Evolutionary conservation across 345 rosid genomes (phyloP).

Genomic region (Atalantia buxifolia): DNA sequence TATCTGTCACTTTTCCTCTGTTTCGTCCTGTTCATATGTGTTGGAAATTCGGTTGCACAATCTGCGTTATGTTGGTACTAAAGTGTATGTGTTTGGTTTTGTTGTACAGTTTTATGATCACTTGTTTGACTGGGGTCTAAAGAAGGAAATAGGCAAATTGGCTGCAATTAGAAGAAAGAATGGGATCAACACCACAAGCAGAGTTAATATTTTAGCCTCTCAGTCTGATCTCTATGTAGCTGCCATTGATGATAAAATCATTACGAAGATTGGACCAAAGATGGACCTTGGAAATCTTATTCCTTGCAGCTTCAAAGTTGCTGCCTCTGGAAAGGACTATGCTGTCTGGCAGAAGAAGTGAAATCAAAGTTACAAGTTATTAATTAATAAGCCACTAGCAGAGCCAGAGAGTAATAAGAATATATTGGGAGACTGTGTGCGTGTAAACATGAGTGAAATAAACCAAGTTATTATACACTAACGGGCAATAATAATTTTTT

Average conservation of each 20-base stretch:
- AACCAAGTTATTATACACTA: too few relatives aligned
- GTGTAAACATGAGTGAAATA: too few relatives aligned
- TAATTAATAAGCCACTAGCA: too few relatives aligned
- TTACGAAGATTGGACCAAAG: slow-evolving; percentile 77
- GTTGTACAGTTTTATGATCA: slow-evolving; percentile 75
- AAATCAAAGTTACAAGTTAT: neutral
- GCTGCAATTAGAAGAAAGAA: slow-evolving; percentile 37
- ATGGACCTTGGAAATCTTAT: slow-evolving; percentile 62
- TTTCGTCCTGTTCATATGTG: neutral
- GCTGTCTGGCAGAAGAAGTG: slow-evolving; percentile 58
- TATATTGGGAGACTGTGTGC: too few relatives aligned
- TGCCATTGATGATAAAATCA: slow-evolving; percentile 51
- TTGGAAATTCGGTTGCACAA: neutral
- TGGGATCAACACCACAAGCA: slow-evolving; percentile 47
- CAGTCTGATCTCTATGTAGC: slow-evolving; percentile 70
- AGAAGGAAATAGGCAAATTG: slow-evolving; percentile 51
- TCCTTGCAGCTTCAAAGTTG: slow-evolving; percentile 53
- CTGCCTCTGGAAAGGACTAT: slow-evolving; percentile 51
- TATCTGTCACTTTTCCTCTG: neutral
- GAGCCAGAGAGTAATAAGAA: too few relatives aligned
- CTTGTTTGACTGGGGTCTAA: slow-evolving; percentile 62
- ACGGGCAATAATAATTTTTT: too few relatives aligned
- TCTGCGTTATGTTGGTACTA: neutral
- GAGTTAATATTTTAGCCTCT: slow-evolving; percentile 49
- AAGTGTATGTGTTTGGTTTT: too few relatives aligned